Evolutionary conservation across 192 early-diverging fungal genomes (phyloP).

Genomic region (Coemansia aciculifera): DNA sequence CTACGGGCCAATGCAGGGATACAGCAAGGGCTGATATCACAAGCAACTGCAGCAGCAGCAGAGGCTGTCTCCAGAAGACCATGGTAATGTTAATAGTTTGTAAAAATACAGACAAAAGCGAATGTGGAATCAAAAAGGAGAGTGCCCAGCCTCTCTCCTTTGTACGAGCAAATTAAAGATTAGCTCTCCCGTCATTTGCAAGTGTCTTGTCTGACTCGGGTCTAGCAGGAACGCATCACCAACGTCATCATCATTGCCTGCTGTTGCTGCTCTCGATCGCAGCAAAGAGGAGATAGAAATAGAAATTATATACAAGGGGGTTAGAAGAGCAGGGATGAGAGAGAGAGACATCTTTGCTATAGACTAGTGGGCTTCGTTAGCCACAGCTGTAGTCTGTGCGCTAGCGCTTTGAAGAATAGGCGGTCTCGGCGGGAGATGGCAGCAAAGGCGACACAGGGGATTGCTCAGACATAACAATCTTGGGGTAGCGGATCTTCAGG

Average conservation of each 20-base stretch:
- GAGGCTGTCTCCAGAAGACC: background rate
- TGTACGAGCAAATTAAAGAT: background rate
- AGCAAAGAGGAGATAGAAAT: background rate
- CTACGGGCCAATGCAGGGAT: background rate
- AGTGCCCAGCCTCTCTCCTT: background rate
- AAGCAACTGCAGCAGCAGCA: conserved; percentile 12
- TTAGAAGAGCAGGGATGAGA: background rate
- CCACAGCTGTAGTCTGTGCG: background rate
- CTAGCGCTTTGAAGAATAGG: conserved; percentile 20
- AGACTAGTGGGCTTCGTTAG: background rate
- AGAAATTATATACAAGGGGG: background rate
- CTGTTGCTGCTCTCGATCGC: background rate
- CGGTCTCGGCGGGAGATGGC: conserved; percentile 50
- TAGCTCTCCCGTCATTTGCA: background rate
- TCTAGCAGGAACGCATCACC: background rate
- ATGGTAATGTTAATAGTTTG: background rate
- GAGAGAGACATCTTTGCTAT: background rate
- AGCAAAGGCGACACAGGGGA: conserved; percentile 20
- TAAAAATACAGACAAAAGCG: background rate
- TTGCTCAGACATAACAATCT: conserved; percentile 16
- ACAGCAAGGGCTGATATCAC: background rate
- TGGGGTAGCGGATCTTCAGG: conserved; percentile 45
- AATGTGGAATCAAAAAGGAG: background rate
- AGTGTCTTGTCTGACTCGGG: background rate
- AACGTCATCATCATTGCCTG: background rate